Conservation (phyloP, 2,329 filamentous ascomycete species). For the Raffaelea deltoideospora region DNA sequence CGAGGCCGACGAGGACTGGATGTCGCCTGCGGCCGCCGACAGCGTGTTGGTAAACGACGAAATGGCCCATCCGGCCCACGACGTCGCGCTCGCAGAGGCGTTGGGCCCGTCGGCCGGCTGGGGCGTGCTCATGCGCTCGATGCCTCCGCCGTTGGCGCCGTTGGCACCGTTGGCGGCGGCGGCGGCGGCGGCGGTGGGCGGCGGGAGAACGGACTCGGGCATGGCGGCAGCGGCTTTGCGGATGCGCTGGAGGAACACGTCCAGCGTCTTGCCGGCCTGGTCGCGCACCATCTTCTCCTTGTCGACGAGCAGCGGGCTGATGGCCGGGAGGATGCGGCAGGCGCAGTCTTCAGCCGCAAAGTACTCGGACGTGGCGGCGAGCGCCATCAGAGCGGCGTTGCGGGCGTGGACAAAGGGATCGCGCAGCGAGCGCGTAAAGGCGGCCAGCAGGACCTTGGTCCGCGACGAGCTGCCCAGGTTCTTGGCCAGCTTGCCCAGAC, state of each 20-base stretch:
- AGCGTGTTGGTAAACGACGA: slow-evolving; percentile 97
- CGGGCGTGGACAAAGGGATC: slow-evolving; percentile 93
- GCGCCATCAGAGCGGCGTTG: slow-evolving; percentile 74
- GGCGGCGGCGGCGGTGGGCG: slow-evolving; percentile 38
- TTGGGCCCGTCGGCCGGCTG: slow-evolving; percentile 39
- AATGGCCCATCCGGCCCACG: slow-evolving; percentile 94
- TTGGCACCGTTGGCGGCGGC: slow-evolving; percentile 31
- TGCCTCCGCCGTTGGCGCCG: slow-evolving; percentile 31
- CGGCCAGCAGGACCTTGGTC: slow-evolving; percentile 81
- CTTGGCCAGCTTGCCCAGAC: slow-evolving; percentile 87
- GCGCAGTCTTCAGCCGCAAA: slow-evolving; percentile 89
- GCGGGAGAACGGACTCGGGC: slow-evolving; percentile 65
- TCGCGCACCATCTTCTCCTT: slow-evolving; percentile 93
- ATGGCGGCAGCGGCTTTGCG: slow-evolving; percentile 63
- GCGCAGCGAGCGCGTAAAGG: slow-evolving; percentile 74
- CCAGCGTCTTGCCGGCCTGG: slow-evolving; percentile 78
- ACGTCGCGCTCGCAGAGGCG: slow-evolving; percentile 17
- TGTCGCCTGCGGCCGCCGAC: slow-evolving; percentile 70
- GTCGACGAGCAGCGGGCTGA: slow-evolving; percentile 77
- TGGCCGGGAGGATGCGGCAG: slow-evolving; percentile 61
- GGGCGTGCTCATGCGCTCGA: slow-evolving; percentile 66
- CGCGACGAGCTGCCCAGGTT: slow-evolving; percentile 66
- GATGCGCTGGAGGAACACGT: slow-evolving; percentile 69
- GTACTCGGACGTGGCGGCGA: slow-evolving; percentile 70
- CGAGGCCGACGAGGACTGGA: slow-evolving; percentile 34